Evolutionary conservation across 352 stramenopile genomes (phyloP).

Genomic region (Salisapilia sapeloensis): DNA sequence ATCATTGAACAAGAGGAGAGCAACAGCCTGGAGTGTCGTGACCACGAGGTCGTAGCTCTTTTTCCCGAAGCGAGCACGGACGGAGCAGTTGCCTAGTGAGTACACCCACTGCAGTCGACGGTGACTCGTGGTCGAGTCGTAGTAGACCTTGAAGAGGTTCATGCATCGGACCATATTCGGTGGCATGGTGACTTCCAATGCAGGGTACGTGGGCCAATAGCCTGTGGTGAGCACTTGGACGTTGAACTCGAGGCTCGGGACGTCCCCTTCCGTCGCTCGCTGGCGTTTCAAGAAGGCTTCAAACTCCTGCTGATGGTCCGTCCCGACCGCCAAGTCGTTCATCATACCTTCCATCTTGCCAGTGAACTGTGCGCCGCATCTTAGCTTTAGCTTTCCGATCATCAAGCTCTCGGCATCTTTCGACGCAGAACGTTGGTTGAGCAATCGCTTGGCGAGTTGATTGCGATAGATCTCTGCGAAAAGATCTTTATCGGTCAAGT

Average conservation of each 20-base stretch:
- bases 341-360: conserved; percentile 99
- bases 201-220: conserved; percentile 98
- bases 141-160: conserved; percentile 93
- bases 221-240: conserved; percentile 97
- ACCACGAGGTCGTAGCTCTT: conserved; percentile 97
- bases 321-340: conserved; percentile 95
- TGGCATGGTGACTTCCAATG: conserved; percentile 91
- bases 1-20: conserved; percentile 92
- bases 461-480: conserved; percentile 99
- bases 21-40: conserved; percentile 93
- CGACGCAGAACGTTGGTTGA: conserved; percentile 96
- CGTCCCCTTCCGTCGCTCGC: conserved; percentile 22
- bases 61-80: conserved; percentile 74
- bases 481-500: conserved; percentile 98
- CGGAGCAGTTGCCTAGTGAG: conserved; percentile 92
- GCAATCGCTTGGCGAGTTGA: conserved; percentile 95
- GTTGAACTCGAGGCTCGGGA: conserved; percentile 85
- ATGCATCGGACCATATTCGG: conserved; percentile 89
- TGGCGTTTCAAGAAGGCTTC: conserved; percentile 83
- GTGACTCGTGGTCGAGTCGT: conserved; percentile 88
- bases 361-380: conserved; percentile 98
- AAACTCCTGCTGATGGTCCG: conserved; percentile 95
- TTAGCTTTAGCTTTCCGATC: conserved; percentile 98
- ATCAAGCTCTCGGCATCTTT: conserved; percentile 97
- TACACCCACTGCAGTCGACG: conserved; percentile 93